phyloP scores from a whole-genome alignment of 2,329 filamentous ascomycete genomes.

The Alternaria arbusti region DNA sequence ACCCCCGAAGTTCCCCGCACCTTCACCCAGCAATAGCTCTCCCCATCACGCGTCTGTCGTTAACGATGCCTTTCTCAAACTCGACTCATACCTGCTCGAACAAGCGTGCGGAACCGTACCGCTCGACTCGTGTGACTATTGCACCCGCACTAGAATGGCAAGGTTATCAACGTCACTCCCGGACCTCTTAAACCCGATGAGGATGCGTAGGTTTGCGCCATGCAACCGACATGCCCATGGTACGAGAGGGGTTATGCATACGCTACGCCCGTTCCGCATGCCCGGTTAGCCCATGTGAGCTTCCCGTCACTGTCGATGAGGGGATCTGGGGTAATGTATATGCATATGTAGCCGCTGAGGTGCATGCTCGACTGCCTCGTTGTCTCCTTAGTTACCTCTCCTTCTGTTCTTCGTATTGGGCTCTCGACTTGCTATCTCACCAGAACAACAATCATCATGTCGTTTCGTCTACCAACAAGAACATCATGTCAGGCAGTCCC shows the following conservation, averaged over 20 bases:
- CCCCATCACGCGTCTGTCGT: not conserved
- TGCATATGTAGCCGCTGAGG: conserved; percentile 4
- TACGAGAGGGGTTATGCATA: conserved; percentile 35
- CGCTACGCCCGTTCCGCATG: conserved; percentile 34
- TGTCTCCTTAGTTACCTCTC: not conserved
- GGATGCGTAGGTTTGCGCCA: conserved; percentile 3
- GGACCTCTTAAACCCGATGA: conserved; percentile 19
- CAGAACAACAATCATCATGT: conserved; percentile 20
- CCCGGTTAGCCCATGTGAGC: conserved; percentile 19
- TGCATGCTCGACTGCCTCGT: not conserved
- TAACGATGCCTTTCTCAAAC: not conserved
- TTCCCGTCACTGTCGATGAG: conserved; percentile 8
- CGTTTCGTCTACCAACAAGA: conserved; percentile 27
- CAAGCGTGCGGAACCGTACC: conserved; percentile 7
- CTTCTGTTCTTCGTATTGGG: not conserved
- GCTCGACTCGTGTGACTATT: not conserved
- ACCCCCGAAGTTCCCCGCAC: conserved; percentile 25
- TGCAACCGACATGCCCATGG: conserved; percentile 4
- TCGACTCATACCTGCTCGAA: not conserved
- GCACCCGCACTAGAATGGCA: not conserved
- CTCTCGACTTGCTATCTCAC: not conserved
- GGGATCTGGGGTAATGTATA: conserved; percentile 11
- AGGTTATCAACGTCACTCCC: conserved; percentile 14
- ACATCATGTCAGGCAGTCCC: conserved; percentile 27
- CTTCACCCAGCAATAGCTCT: not conserved